phyloP scores from a whole-genome alignment of 1,139 yeast genomes.

The Saccharomyces hybrid region DNA sequence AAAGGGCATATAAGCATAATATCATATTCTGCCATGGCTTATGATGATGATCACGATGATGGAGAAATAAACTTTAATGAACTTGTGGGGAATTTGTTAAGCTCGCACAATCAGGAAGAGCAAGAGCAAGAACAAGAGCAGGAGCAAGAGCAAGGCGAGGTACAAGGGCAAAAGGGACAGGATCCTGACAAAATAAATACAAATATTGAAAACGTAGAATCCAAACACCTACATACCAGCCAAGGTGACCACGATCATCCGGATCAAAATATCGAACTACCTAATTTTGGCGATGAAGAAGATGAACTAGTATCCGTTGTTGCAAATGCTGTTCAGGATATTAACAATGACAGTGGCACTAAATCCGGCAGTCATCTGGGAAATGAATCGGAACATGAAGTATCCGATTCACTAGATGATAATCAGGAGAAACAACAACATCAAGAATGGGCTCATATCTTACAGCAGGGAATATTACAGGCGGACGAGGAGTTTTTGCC shows the following conservation, averaged over 20 bases:
- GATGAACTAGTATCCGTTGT: slow-evolving; percentile 23
- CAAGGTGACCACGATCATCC: neutral
- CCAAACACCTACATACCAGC: neutral
- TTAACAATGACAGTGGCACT: neutral
- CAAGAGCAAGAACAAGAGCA: slow-evolving; percentile 9
- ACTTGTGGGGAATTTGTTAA: slow-evolving; percentile 28
- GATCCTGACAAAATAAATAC: neutral
- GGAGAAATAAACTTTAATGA: slow-evolving; percentile 29
- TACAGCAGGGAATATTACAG: slow-evolving; percentile 26
- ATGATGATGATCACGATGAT: slow-evolving; percentile 16
- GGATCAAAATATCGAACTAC: slow-evolving; percentile 4
- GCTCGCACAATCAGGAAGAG: slow-evolving; percentile 21
- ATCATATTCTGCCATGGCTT: neutral
- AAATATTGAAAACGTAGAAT: neutral
- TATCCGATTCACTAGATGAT: slow-evolving; percentile 1
- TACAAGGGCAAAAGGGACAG: slow-evolving; percentile 5
- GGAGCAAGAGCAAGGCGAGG: slow-evolving; percentile 1
- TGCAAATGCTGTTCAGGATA: slow-evolving; percentile 6
- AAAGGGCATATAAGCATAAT: neutral
- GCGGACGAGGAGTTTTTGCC: slow-evolving; percentile 5
- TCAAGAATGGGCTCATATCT: slow-evolving; percentile 27
- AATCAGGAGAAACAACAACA: slow-evolving; percentile 14
- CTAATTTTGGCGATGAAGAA: slow-evolving; percentile 10
- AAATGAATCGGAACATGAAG: slow-evolving; percentile 1
- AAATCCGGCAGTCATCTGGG: neutral